Conservation (phyloP, 2,329 filamentous ascomycete species). For the Blastomyces silverae region DNA sequence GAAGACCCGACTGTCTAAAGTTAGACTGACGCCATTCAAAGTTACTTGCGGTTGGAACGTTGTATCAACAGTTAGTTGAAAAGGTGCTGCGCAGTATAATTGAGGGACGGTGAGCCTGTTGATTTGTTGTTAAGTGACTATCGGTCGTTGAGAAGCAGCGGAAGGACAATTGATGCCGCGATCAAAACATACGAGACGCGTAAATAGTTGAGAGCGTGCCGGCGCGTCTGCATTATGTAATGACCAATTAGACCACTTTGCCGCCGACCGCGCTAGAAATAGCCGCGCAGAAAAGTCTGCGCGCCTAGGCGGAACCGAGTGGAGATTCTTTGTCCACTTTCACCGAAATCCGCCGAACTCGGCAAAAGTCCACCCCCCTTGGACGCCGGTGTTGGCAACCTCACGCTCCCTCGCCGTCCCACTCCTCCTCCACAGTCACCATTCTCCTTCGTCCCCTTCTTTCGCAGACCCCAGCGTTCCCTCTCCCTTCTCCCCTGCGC, state of each 20-base stretch:
- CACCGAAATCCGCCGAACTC: conserved; percentile 13
- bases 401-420: neutral
- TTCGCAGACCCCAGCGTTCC: neutral
- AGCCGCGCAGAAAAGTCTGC: neutral
- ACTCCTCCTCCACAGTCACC: neutral
- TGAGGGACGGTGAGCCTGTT: neutral
- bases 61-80: too few species aligned
- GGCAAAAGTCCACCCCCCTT: neutral
- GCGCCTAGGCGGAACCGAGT: neutral
- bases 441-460: neutral
- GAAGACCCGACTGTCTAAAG: neutral
- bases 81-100: neutral
- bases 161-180: neutral
- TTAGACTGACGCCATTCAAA: neutral
- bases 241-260: neutral
- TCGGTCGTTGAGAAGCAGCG: neutral
- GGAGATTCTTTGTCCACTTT: neutral
- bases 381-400: neutral
- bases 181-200: conserved; percentile 2
- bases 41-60: neutral
- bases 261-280: neutral
- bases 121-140: neutral
- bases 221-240: neutral
- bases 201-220: neutral
- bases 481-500: neutral